Conservation (phyloP, 345 rosid genomes). For the Abelmoschus esculentus region DNA sequence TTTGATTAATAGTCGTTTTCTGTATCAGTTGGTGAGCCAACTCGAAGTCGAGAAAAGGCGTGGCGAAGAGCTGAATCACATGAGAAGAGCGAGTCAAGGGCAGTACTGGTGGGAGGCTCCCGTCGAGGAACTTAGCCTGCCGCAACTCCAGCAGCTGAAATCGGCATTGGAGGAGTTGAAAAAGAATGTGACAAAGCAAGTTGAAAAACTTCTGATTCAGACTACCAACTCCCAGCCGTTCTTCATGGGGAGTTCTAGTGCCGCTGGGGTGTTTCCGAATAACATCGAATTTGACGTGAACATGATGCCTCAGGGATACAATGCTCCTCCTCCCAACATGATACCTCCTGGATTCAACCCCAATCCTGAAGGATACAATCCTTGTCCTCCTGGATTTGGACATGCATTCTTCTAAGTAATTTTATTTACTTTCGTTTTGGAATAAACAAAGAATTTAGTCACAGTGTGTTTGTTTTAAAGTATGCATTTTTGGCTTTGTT, state of each 20-base stretch:
- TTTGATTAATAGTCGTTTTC: background rate
- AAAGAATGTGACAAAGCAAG: constrained; percentile 26
- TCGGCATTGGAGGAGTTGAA: constrained; percentile 29
- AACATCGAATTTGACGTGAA: constrained; percentile 12
- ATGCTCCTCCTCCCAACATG: background rate
- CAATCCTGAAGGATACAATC: background rate
- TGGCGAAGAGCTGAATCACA: constrained; percentile 28
- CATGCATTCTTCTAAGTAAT: background rate
- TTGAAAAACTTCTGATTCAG: constrained; percentile 22
- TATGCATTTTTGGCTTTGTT: background rate
- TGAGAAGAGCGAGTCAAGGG: constrained; percentile 15
- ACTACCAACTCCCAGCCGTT: constrained; percentile 10
- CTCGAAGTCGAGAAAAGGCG: constrained; percentile 38
- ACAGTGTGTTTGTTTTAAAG: background rate
- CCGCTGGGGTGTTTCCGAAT: background rate
- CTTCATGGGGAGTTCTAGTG: constrained; percentile 12
- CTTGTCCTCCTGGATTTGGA: constrained; percentile 10
- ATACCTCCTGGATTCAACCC: background rate
- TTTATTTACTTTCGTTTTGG: background rate
- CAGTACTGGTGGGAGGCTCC: constrained; percentile 47
- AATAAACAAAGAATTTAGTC: background rate
- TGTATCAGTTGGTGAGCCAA: constrained; percentile 18
- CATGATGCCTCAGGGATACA: constrained; percentile 10
- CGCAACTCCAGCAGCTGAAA: constrained; percentile 33
- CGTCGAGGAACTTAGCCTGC: constrained; percentile 18